Conservation (phyloP, 2,329 filamentous ascomycete genomes). For the Lizonia empirigonia region DNA sequence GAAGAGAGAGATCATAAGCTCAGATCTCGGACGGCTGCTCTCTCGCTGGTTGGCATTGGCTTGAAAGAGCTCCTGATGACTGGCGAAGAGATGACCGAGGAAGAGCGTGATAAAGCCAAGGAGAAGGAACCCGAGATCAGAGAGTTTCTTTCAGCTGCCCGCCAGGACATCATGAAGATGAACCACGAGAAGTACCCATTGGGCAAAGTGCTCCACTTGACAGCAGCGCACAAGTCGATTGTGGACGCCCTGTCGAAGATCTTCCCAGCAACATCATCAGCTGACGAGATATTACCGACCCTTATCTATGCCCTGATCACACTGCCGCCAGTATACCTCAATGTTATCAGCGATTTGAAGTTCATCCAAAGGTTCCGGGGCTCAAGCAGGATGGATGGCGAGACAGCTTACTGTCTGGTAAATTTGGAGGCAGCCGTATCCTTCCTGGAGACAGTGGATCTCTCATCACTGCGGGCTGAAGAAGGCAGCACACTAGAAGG, state of each 20-base stretch:
- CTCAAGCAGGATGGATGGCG: conserved; percentile 83
- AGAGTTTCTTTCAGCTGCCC: conserved; percentile 72
- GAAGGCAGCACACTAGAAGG: conserved; percentile 70
- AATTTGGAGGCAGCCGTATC: conserved; percentile 94
- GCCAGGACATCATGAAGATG: conserved; percentile 75
- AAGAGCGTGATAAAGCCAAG: conserved; percentile 61
- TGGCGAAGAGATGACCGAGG: conserved; percentile 60
- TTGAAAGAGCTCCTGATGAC: conserved; percentile 74
- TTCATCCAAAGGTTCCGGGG: conserved; percentile 94
- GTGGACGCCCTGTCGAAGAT: conserved; percentile 79
- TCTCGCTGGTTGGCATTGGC: conserved; percentile 90
- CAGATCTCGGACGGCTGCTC: conserved; percentile 87
- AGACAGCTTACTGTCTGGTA: conserved; percentile 94
- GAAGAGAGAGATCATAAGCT: conserved; percentile 94
- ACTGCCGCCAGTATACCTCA: conserved; percentile 80
- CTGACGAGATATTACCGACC: conserved; percentile 95
- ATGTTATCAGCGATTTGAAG: conserved; percentile 90
- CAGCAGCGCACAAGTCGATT: conserved; percentile 88
- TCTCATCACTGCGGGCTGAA: conserved; percentile 83
- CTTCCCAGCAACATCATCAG: conserved; percentile 78
- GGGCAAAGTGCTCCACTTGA: conserved; percentile 88
- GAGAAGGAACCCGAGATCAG: conserved; percentile 69
- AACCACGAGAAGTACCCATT: conserved; percentile 84
- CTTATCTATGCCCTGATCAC: conserved; percentile 96
- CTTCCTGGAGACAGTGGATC: conserved; percentile 92